A percentile compares a stretch with the other conserved stretches of the same genome.
Evolutionary conservation across 2,329 filamentous ascomycete genomes (phyloP).

Genomic region (Hypoxylon sp.): DNA sequence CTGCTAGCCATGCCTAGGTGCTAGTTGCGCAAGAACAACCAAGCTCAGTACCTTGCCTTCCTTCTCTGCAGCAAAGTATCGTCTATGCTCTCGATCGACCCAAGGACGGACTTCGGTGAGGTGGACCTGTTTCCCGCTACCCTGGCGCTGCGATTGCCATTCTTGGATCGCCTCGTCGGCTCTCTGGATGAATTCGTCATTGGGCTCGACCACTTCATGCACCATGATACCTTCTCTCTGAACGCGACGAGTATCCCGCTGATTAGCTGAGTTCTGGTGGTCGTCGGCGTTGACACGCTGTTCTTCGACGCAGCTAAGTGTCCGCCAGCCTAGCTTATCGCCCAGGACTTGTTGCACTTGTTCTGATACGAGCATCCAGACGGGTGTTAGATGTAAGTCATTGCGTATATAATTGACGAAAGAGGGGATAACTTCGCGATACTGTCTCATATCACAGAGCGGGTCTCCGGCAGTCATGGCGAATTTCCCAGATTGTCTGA

Average conservation of each 20-base stretch:
- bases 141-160: conserved; percentile 71
- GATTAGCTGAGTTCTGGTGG: conserved; percentile 64
- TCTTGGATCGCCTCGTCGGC: conserved; percentile 73
- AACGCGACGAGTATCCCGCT: conserved; percentile 78
- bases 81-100: conserved; percentile 82
- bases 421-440: conserved; percentile 72
- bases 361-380: conserved; percentile 85
- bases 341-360: conserved; percentile 81
- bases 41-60: conserved; percentile 77
- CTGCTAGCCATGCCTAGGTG: conserved; percentile 85
- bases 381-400: conserved; percentile 74
- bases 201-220: conserved; percentile 69
- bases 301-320: conserved; percentile 85
- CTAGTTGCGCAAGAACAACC: conserved; percentile 81
- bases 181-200: conserved; percentile 42
- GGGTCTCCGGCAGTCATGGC: conserved; percentile 88
- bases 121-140: conserved; percentile 72
- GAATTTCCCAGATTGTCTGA: conserved; percentile 71
- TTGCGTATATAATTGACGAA: conserved; percentile 80
- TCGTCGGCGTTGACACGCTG: conserved; percentile 85
- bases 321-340: conserved; percentile 83
- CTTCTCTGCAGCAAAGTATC: conserved; percentile 81
- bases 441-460: conserved; percentile 81
- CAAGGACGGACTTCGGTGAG: conserved; percentile 89
- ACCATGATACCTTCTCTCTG: conserved; percentile 68